Evolutionary conservation across 2,329 filamentous ascomycete species (phyloP), one percentile per base, ranked within the genome.

Genomic region (Septoria linicola): DNA sequence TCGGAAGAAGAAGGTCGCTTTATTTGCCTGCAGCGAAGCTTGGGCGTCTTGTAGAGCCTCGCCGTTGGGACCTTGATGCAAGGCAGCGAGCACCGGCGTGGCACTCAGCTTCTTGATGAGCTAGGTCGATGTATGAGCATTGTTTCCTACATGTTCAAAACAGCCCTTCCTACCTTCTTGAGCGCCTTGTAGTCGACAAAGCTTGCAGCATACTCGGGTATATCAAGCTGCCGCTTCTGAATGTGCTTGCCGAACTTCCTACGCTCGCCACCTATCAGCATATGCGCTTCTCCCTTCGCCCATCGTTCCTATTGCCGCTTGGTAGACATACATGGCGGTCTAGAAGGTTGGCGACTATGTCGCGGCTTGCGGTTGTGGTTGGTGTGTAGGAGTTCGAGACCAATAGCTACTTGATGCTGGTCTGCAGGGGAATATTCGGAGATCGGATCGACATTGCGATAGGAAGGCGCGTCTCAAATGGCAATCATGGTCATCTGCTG

Each of bases 201-300:
- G 74, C 91, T 96, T 59, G 92, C 90, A 57, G 93, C 92, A 85
- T 99, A 99, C 81, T 99, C 93, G 54, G 93, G 93, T 54, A 99
- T 91, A 72, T 99, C 93, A 67, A 99, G 88, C 80, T 99, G 93
- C 70, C 91, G 87, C 79, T 96, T 96, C 78, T 97, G 93, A 63
- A 99, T 96, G 71, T 96, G 89, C 79, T 99, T 99, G 73, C 93
- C 93, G 78, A 99, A 99, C 82, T 99, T 99, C 93, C 92, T 99
- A 57, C 31, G 39, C 21, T 27, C 41, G n/a, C 27, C 41, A 19
- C 20, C 36, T 32, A 53, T 55, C 50, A 57, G 55, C 55, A 54
- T 30, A 23, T 48, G 36, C 36, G 44, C 44, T 34, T 25, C 34
- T 35, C 4, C 39, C 36, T 35, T 14, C 17, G 16, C 30, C 16